Base-by-base conservation (phyloP, 768 basidiomycete genomes). In the Pluteus cervinus region DNA sequence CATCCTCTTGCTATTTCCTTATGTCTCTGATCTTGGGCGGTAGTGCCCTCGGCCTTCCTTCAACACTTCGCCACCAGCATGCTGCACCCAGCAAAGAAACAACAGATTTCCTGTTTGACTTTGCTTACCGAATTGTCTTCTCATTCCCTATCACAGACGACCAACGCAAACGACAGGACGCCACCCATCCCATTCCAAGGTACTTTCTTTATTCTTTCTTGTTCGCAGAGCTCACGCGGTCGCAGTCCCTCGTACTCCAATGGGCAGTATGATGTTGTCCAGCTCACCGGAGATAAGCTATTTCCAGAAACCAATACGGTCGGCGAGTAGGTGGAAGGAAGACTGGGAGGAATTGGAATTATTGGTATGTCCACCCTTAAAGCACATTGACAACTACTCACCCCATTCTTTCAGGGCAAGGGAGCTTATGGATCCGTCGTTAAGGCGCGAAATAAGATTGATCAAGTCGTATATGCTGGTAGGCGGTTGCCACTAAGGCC, bases 341-440 rank as follows among this genome's bases (percentile, higher is more conserved):
- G 92, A 97, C 48, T 97, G 88, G 80, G 89, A 93, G 51, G 91
- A 94, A 54, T 62, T 96, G 7, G 92, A 94, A 53, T 66, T 90
- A 22, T 52, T 94, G 51, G 89, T 81, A 50, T 24, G 69, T 50
- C 18, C 17, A 9, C 12, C 18, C 16, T 34, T 11, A 31, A 15
- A 5, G 15, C 34, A 41, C 18, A 35, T 24, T 36, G 20, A 14
- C 28, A 6, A 6, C 25, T 37, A 8, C 30, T 32, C n/a, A n/a
- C 15, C 30, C 7, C 30, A 7, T 7, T 16, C 9, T 32, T 18
- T 5, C 44, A 90, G 86, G 91, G 91, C 1, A 83, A 83, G 53
- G 92, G 92, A 1, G 89, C 76, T 0, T 94, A 90, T 56, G 91
- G 91, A 0, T 86, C 88, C n/a, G 91, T 96, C 0, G 90, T 96